A percentile compares a stretch with the other conserved stretches of the same genome.
These are phyloP conservation scores for Roridomyces roridus DNA, from an alignment of 768 basidiomycete genomes.

Conservation along the genomic window DNA sequence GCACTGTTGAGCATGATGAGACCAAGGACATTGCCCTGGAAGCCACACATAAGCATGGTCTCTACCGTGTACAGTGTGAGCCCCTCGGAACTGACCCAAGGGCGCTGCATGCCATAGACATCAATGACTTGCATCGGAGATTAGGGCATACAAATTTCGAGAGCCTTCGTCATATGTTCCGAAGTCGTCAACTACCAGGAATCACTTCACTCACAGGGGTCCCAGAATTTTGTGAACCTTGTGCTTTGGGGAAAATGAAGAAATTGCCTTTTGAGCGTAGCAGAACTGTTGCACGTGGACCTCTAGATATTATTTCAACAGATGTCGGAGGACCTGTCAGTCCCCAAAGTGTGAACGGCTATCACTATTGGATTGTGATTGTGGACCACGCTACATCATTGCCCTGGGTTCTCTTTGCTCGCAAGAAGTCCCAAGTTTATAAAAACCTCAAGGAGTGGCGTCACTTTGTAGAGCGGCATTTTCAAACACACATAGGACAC, in stretches of 20 bases:
- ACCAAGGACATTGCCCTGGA: neutral
- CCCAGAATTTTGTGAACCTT: conserved; percentile 26
- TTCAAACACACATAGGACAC: neutral
- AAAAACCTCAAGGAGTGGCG: neutral
- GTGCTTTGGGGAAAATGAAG: conserved; percentile 23
- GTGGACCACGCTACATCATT: conserved; percentile 16
- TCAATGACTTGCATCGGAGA: conserved; percentile 22
- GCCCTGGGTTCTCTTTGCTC: conserved; percentile 1
- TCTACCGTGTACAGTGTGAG: conserved; percentile 12
- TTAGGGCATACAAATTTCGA: conserved; percentile 17
- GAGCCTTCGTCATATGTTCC: conserved; percentile 14
- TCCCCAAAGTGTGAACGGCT: conserved; percentile 3
- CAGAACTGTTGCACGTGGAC: neutral
- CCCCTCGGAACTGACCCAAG: neutral
- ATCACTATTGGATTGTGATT: conserved; percentile 21
- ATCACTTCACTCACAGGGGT: conserved; percentile 15
- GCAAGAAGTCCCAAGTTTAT: conserved; percentile 4
- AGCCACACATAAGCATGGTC: conserved; percentile 2
- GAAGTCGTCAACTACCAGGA: conserved; percentile 7
- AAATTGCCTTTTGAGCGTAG: conserved; percentile 16
- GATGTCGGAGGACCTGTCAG: conserved; percentile 26
- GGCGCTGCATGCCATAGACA: conserved; percentile 13
- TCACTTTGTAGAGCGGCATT: neutral
- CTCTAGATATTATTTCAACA: conserved; percentile 17
- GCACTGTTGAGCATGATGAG: neutral